Evolutionary conservation across 1,284 basidiomycete species (phyloP), one percentile per base, ranked within the genome.

Genomic region (Quambalaria eucalypti): DNA sequence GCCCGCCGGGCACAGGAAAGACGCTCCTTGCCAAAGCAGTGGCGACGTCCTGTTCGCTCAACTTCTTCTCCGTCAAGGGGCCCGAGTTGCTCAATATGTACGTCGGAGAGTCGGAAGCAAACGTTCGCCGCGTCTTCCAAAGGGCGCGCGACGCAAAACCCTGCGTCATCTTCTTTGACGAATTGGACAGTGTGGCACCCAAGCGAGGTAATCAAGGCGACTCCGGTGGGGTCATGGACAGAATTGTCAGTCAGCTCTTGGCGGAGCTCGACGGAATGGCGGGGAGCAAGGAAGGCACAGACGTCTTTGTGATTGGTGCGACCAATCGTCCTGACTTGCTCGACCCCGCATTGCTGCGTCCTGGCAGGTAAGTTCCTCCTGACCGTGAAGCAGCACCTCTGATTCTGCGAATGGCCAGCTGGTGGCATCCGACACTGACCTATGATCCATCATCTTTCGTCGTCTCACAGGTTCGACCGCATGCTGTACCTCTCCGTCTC

Each of bases 401-500:
- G 46, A 48, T 48, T 6, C 26, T 26, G 14, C 25, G 10, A 21
- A 39, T 39, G 36, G 23, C 12, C 14, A 29, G 28, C 46, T n/a
- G 16, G 28, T 30, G 14, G 4, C n/a, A 28, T 7, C 25, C 9
- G 26, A 16, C 46, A 21, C 16, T 48, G 28, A 16, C 14, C 26
- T 28, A 9, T 5, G 21, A 16, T 8, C 16, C 9, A 48, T 26
- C 49, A 21, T 21, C 23, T 33, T 21, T 16, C 23, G 7, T 23
- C 2, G n/a, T 30, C 25, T 10, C 14, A 10, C 65, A 91, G 93
- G 60, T 99, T 99, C 78, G 95, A 99, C 75, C 87, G 90, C 9
- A 86, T 98, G 87, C 81, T 99, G 28, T 99, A 98, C 77, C 83
- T 99, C 48, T 89, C 89, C 26, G 86, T 97, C n/a, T 87, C 87